A percentile compares a stretch with the other conserved stretches of the same genome.
phyloP scores from a whole-genome alignment of 345 rosid genomes.

The Salix udensis region DNA sequence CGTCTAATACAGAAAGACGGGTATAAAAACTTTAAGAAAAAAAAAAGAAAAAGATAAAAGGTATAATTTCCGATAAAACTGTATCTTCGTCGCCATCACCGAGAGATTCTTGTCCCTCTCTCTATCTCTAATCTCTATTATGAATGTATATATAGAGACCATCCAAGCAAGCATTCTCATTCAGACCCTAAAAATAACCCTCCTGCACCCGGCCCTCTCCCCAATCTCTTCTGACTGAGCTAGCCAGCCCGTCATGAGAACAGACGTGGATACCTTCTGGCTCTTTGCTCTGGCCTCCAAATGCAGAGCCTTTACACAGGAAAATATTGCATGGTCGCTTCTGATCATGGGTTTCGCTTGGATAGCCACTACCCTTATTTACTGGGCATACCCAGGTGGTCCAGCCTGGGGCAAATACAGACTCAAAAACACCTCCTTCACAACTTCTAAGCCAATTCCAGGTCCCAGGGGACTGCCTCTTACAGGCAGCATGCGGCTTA shows the following conservation, averaged over 20 bases:
- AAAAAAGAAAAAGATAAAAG: too few relatives aligned
- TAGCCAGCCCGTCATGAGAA: constrained; percentile 4
- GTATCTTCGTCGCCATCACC: too few relatives aligned
- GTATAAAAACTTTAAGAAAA: too few relatives aligned
- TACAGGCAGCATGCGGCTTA: constrained; percentile 61
- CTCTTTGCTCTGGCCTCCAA: constrained; percentile 49
- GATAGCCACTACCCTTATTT: constrained; percentile 36
- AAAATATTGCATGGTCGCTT: constrained; percentile 38
- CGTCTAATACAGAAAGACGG: too few relatives aligned
- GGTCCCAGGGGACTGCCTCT: constrained; percentile 72
- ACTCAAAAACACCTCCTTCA: constrained; percentile 13
- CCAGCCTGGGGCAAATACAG: constrained; percentile 67
- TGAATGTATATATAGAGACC: constrained; percentile 31
- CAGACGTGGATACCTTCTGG: constrained; percentile 20
- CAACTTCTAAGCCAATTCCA: constrained; percentile 38
- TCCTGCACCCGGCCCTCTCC: not conserved
- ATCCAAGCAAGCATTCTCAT: not conserved
- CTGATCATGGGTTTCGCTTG: constrained; percentile 32
- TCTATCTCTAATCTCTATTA: too few relatives aligned
- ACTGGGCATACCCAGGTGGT: constrained; percentile 67
- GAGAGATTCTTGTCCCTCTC: too few relatives aligned
- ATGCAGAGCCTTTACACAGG: constrained; percentile 44
- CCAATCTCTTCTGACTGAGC: not conserved
- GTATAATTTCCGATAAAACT: too few relatives aligned
- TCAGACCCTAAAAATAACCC: not conserved